A percentile compares a stretch with the other conserved stretches of the same genome.
phyloP scores from a whole-genome alignment of 495 filamentous ascomycete species.

The Letharia lupina region DNA sequence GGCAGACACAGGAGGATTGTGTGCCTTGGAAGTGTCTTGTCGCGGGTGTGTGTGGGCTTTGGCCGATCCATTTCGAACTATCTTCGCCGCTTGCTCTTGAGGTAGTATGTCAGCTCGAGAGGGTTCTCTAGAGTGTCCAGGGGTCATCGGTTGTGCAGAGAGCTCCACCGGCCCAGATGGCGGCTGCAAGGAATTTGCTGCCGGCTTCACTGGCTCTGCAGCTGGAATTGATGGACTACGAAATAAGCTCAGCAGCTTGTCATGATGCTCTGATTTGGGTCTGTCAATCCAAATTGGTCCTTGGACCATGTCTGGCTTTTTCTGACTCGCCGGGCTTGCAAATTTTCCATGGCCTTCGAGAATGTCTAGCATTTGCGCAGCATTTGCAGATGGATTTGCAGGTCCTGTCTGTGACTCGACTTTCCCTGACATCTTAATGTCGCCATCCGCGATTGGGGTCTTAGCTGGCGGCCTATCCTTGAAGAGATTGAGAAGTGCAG shows the following conservation, averaged over 20 bases:
- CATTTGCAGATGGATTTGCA: not conserved
- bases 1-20: constrained; percentile 31
- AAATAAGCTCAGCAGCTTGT: constrained; percentile 30
- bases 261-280: constrained; percentile 26
- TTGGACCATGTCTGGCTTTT: not conserved
- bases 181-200: constrained; percentile 7
- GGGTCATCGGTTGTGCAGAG: constrained; percentile 24
- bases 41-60: constrained; percentile 8
- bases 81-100: not conserved
- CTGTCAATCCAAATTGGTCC: not conserved
- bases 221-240: constrained; percentile 21
- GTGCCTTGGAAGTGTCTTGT: constrained; percentile 3
- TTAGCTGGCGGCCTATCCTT: constrained; percentile 33
- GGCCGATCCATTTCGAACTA: constrained; percentile 2
- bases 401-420: not conserved
- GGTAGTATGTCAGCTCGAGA: constrained; percentile 7
- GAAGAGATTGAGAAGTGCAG: constrained; percentile 56
- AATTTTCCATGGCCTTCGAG: not conserved
- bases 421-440: not conserved
- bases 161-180: constrained; percentile 23
- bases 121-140: constrained; percentile 19
- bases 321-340: not conserved
- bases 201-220: constrained; percentile 8
- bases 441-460: not conserved
- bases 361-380: not conserved